These are phyloP conservation scores for Populus davidiana DNA, from an alignment of 345 rosid genomes.

Conservation along the genomic window DNA sequence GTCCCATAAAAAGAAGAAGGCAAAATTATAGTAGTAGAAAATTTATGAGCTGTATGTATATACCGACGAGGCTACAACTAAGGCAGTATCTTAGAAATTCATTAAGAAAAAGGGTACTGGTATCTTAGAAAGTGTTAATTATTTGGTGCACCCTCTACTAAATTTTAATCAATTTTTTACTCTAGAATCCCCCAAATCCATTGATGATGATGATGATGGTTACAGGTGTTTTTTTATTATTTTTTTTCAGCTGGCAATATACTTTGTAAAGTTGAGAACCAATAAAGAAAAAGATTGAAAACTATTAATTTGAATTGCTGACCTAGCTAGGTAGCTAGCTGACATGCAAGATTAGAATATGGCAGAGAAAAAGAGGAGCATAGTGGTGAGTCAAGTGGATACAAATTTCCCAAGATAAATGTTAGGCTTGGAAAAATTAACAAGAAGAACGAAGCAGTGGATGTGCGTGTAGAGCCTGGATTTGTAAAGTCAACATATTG, in stretches of 20 bases:
- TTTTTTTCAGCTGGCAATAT: background rate
- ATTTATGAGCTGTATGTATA: too few relatives aligned
- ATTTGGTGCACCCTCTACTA: background rate
- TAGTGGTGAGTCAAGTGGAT: background rate
- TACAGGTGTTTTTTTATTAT: too few relatives aligned
- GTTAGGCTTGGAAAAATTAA: too few relatives aligned
- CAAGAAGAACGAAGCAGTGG: too few relatives aligned
- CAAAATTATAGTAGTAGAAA: too few relatives aligned
- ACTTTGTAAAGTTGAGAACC: background rate
- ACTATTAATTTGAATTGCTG: background rate
- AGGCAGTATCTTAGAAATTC: too few relatives aligned
- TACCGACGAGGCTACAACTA: too few relatives aligned
- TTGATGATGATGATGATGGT: background rate
- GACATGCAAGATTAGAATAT: background rate
- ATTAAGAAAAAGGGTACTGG: background rate
- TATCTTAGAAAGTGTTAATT: background rate
- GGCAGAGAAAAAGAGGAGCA: background rate
- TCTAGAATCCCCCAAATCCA: background rate
- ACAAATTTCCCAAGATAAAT: background rate
- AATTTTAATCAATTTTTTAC: background rate
- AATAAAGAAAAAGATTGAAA: background rate
- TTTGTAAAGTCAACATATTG: too few relatives aligned
- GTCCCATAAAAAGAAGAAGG: too few relatives aligned
- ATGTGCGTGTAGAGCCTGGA: too few relatives aligned
- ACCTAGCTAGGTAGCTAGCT: background rate